Conservation (phyloP, 2,329 filamentous ascomycete species). For the Scleromitrula shiraiana region DNA sequence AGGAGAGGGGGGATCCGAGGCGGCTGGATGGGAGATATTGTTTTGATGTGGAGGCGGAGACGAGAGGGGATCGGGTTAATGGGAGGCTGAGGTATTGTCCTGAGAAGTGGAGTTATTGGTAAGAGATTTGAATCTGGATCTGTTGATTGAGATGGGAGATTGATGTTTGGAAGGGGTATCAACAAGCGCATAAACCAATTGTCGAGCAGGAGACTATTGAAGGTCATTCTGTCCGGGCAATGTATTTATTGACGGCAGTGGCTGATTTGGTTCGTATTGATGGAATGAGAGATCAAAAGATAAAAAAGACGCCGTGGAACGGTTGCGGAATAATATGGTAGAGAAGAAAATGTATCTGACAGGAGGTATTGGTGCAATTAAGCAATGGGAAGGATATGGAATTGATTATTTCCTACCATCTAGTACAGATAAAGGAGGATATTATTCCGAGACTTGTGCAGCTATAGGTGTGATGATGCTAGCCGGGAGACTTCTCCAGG, state of each 20-base stretch:
- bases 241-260: conserved; percentile 52
- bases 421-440: conserved; percentile 51
- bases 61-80: conserved; percentile 41
- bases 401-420: conserved; percentile 51
- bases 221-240: conserved; percentile 51
- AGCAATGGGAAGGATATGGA: conserved; percentile 54
- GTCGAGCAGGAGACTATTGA: conserved; percentile 45
- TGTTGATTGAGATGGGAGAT: background rate
- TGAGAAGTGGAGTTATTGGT: conserved; percentile 33
- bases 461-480: conserved; percentile 54
- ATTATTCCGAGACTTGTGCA: conserved; percentile 55
- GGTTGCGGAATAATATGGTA: conserved; percentile 53
- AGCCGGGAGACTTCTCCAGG: conserved; percentile 46
- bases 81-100: conserved; percentile 41
- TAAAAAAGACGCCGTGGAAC: conserved; percentile 32
- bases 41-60: conserved; percentile 45
- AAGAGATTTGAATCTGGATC: background rate
- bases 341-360: conserved; percentile 55
- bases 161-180: conserved; percentile 39
- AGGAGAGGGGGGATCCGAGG: conserved; percentile 46
- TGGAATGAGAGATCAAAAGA: background rate
- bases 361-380: conserved; percentile 49
- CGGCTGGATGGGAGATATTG: conserved; percentile 43
- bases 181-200: conserved; percentile 49
- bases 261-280: conserved; percentile 44